Base-by-base conservation (phyloP, 1,139 yeast species). In the Schwanniomyces etchellsii region DNA sequence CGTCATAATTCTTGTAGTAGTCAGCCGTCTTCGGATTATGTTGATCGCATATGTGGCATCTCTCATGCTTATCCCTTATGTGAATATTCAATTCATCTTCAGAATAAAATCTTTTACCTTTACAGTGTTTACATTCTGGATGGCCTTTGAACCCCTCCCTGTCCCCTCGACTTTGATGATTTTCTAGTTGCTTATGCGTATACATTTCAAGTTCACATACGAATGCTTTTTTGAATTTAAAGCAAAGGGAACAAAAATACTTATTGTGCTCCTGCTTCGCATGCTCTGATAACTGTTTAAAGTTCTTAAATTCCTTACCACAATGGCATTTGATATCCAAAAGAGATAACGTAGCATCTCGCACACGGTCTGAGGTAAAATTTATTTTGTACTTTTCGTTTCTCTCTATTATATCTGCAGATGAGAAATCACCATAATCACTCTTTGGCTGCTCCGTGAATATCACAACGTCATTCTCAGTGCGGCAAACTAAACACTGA, bases 1-100 rank as follows among this genome's bases (percentile, higher is more conserved):
- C 63, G 33, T 81, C 81, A 48, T 89, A 89, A 53, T 89, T 74
- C 41, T 69, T 70, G 57, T 81, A 93, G 55, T 85, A 88, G 45
- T 79, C 86, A 0, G 94, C 93, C 4, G 69, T 63, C 14, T 74
- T 60, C 1, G 83, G 74, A 40, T 70, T 67, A 11, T 77, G 64
- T 47, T 75, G 80, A 44, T 88, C 95, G 60, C 99, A 91, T 24
- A 93, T 77, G 45, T 81, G 84, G 54, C 99, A 91, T 43, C 81
- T 76, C 52, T 89, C 96, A 54, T 91, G 98, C 33, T 64, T 64
- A 38, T 85, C 85, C 44, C 96, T 68, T 57, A 91, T 72, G 54
- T 91, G 99, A 24, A 79, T 57, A 45, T 75, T 77, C 44, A 88
- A 65, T 51, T 89, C 97, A 50, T 91, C 96, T 32, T 79, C 88